Conservation (phyloP, 805 yeast genomes). For the Myxozyma neotropica region DNA sequence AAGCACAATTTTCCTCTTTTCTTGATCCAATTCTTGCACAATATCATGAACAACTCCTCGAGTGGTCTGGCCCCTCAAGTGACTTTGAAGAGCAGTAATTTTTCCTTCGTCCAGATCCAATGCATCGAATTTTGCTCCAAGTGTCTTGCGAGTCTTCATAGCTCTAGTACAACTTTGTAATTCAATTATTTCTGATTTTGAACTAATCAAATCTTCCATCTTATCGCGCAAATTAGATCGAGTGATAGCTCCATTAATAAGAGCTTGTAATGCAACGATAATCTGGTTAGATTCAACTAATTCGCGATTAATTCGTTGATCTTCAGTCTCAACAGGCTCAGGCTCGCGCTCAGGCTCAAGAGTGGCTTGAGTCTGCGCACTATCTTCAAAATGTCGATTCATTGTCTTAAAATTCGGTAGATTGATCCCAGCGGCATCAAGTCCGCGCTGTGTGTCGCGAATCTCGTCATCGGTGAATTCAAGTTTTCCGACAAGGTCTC, state of each 20-base stretch:
- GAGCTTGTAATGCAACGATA: slow-evolving; percentile 26
- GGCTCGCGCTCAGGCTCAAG: neutral
- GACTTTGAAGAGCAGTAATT: slow-evolving; percentile 20
- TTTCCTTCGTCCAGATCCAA: neutral
- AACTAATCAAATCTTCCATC: slow-evolving; percentile 6
- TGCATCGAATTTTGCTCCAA: slow-evolving; percentile 38
- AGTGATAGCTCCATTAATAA: slow-evolving; percentile 22
- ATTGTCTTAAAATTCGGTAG: slow-evolving; percentile 75
- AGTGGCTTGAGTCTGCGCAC: slow-evolving; percentile 1
- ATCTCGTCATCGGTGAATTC: slow-evolving; percentile 71
- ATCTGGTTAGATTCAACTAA: neutral
- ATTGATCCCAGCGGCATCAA: slow-evolving; percentile 65
- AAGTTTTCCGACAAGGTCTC: slow-evolving; percentile 61
- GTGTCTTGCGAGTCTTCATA: slow-evolving; percentile 10
- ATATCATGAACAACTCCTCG: slow-evolving; percentile 5
- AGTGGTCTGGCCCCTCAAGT: slow-evolving; percentile 37
- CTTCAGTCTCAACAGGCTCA: slow-evolving; percentile 16
- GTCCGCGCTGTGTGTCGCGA: slow-evolving; percentile 59
- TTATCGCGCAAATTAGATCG: slow-evolving; percentile 18
- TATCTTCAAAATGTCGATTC: slow-evolving; percentile 47
- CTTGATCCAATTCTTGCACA: slow-evolving; percentile 38
- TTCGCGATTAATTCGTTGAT: slow-evolving; percentile 11
- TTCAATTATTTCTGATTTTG: neutral
- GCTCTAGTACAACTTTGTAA: slow-evolving; percentile 38
- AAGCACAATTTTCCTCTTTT: neutral